Conservation (phyloP, 805 yeast species). For the Yamadazyma paraphyllophila region DNA sequence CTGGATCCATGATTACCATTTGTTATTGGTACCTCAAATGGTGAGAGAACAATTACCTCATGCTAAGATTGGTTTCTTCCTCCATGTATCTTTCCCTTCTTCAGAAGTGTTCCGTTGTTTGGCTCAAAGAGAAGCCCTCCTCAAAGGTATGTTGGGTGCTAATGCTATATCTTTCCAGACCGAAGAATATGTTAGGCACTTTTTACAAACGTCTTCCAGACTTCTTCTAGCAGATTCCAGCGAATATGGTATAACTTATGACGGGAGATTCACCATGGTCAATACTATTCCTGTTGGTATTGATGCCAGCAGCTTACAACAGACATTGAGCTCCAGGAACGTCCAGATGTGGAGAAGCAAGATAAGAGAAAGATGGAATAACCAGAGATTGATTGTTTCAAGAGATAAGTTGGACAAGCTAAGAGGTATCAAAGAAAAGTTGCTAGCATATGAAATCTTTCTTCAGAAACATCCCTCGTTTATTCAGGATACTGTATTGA, state of each 20-base stretch:
- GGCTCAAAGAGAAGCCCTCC: slow-evolving; percentile 76
- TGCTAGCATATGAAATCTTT: slow-evolving; percentile 82
- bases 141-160: slow-evolving; percentile 86
- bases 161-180: slow-evolving; percentile 88
- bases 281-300: slow-evolving; percentile 75
- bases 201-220: slow-evolving; percentile 84
- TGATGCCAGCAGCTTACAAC: slow-evolving; percentile 58
- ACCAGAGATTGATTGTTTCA: slow-evolving; percentile 70
- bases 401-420: slow-evolving; percentile 87
- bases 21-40: slow-evolving; percentile 83
- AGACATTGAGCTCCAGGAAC: slow-evolving; percentile 43
- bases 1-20: slow-evolving; percentile 95
- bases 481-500: slow-evolving; percentile 66
- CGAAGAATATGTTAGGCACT: slow-evolving; percentile 90
- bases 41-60: slow-evolving; percentile 70
- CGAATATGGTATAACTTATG: slow-evolving; percentile 56
- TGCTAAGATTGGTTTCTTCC: slow-evolving; percentile 87
- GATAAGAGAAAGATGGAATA: slow-evolving; percentile 77
- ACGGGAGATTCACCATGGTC: slow-evolving; percentile 56
- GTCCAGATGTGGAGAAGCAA: slow-evolving; percentile 65
- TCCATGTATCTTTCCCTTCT: slow-evolving; percentile 94
- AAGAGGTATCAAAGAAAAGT: slow-evolving; percentile 84
- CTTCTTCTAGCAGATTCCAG: slow-evolving; percentile 80
- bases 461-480: slow-evolving; percentile 69
- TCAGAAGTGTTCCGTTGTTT: slow-evolving; percentile 92